Conservation (phyloP, 192 early-diverging fungal genomes). For the Umbelopsis vinacea region DNA sequence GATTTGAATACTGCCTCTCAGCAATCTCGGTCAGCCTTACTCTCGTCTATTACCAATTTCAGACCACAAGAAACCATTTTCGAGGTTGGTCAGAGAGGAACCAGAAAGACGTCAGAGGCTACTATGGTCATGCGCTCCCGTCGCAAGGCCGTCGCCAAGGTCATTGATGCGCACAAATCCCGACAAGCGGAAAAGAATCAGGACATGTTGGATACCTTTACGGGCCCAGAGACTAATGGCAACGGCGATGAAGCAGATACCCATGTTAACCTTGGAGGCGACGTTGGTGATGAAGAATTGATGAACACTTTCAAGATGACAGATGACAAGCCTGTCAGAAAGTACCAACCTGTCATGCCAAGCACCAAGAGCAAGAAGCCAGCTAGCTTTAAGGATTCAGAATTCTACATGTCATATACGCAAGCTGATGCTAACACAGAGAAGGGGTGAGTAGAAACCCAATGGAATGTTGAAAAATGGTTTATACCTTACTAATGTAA, state of each 20-base stretch:
- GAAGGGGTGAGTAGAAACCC: slow-evolving; percentile 64
- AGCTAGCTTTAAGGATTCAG: slow-evolving; percentile 58
- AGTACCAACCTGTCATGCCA: slow-evolving; percentile 45
- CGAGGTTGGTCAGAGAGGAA: slow-evolving; percentile 87
- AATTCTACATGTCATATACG: slow-evolving; percentile 87
- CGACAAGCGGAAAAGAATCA: slow-evolving; percentile 21
- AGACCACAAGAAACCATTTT: slow-evolving; percentile 87
- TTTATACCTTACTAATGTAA: no score
- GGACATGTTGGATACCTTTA: not conserved
- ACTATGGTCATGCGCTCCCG: slow-evolving; percentile 71
- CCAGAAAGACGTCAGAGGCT: slow-evolving; percentile 70
- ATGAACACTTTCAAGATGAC: slow-evolving; percentile 33
- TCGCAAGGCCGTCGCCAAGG: slow-evolving; percentile 51
- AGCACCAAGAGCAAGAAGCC: slow-evolving; percentile 23
- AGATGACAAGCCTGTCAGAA: slow-evolving; percentile 23
- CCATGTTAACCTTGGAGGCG: slow-evolving; percentile 29
- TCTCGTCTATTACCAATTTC: slow-evolving; percentile 79
- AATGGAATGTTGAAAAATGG: no score
- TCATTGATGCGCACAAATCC: slow-evolving; percentile 38
- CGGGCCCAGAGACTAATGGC: not conserved
- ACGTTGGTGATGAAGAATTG: slow-evolving; percentile 40
- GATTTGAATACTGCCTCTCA: slow-evolving; percentile 45
- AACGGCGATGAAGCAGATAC: slow-evolving; percentile 9
- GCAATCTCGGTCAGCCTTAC: slow-evolving; percentile 67
- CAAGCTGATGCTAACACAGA: slow-evolving; percentile 89